A percentile compares a stretch with the other conserved stretches of the same genome.
phyloP scores from a whole-genome alignment of 2,329 filamentous ascomycete genomes.

The Penicillium sp. region DNA sequence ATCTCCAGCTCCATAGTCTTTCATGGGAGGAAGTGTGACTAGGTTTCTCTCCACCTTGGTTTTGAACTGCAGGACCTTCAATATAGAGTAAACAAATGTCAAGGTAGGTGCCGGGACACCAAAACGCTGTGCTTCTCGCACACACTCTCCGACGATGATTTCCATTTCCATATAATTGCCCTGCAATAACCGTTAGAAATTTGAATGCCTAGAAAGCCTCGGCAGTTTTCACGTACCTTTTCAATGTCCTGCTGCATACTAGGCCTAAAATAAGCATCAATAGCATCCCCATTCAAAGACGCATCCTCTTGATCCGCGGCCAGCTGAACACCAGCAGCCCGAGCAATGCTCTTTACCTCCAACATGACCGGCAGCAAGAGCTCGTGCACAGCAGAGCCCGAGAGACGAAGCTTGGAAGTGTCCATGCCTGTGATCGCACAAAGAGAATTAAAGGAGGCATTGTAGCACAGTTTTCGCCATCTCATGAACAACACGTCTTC shows the following conservation, averaged over 20 bases:
- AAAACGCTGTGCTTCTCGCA: slow-evolving; percentile 46
- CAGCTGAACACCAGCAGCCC: slow-evolving; percentile 43
- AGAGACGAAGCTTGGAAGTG: slow-evolving; percentile 48
- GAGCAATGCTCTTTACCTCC: slow-evolving; percentile 48
- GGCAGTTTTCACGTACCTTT: slow-evolving; percentile 32
- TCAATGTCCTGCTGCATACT: slow-evolving; percentile 54
- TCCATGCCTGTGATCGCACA: slow-evolving; percentile 49
- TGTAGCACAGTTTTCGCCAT: slow-evolving; percentile 43
- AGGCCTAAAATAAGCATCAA: slow-evolving; percentile 46
- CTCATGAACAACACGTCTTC: slow-evolving; percentile 21
- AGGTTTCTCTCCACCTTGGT: slow-evolving; percentile 17
- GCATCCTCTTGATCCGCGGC: neutral
- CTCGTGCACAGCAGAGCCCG: slow-evolving; percentile 41
- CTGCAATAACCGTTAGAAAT: slow-evolving; percentile 20
- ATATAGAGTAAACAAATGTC: slow-evolving; percentile 24
- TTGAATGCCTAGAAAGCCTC: neutral
- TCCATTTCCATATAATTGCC: slow-evolving; percentile 56
- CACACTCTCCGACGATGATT: slow-evolving; percentile 55
- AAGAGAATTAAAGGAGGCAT: slow-evolving; percentile 51
- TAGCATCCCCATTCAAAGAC: slow-evolving; percentile 36
- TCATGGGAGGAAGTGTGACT: neutral
- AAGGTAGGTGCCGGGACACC: slow-evolving; percentile 40
- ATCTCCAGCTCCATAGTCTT: neutral
- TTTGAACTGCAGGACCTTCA: slow-evolving; percentile 25
- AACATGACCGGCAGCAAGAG: slow-evolving; percentile 51